Conservation (phyloP, 352 stramenopile species). For the Globisporangium mamillatum region DNA sequence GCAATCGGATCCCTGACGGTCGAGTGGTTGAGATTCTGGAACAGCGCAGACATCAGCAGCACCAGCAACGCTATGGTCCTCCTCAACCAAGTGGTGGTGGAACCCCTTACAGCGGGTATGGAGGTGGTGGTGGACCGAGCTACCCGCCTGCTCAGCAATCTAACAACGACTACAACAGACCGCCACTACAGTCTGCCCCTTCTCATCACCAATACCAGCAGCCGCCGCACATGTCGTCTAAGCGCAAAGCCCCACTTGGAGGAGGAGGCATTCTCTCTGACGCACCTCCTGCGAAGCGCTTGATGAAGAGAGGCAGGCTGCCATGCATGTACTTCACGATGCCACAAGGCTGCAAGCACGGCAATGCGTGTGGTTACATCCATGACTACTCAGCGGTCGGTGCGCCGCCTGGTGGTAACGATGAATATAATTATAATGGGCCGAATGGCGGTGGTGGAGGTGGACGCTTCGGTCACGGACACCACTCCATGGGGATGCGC, state of each 20-base stretch:
- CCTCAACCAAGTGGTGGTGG: constrained; percentile 32
- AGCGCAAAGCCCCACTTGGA: constrained; percentile 40
- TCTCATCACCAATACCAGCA: constrained; percentile 10
- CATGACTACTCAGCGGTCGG: constrained; percentile 39
- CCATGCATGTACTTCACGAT: constrained; percentile 75
- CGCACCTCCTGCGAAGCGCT: constrained; percentile 39
- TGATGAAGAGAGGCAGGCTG: constrained; percentile 37
- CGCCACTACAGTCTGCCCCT: constrained; percentile 3
- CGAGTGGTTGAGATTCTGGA: constrained; percentile 81
- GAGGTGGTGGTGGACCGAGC: constrained; percentile 25
- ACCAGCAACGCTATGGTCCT: constrained; percentile 24
- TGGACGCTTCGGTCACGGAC: constrained; percentile 37
- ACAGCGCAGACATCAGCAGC: constrained; percentile 44
- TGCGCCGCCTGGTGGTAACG: constrained; percentile 30
- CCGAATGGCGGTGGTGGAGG: constrained; percentile 19
- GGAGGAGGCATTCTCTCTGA: constrained; percentile 37
- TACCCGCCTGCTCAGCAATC: constrained; percentile 5
- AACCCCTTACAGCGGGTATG: constrained; percentile 26
- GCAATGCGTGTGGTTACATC: constrained; percentile 60
- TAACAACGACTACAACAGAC: constrained; percentile 23
- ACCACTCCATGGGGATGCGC: constrained; percentile 34
- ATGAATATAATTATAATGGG: constrained; percentile 61
- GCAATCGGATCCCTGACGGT: constrained; percentile 69
- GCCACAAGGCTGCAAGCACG: constrained; percentile 70
- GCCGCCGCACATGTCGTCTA: constrained; percentile 20